Evolutionary conservation across 2,329 filamentous ascomycete species (phyloP), one percentile per base, ranked within the genome.

Genomic region (Trichophyton simii): DNA sequence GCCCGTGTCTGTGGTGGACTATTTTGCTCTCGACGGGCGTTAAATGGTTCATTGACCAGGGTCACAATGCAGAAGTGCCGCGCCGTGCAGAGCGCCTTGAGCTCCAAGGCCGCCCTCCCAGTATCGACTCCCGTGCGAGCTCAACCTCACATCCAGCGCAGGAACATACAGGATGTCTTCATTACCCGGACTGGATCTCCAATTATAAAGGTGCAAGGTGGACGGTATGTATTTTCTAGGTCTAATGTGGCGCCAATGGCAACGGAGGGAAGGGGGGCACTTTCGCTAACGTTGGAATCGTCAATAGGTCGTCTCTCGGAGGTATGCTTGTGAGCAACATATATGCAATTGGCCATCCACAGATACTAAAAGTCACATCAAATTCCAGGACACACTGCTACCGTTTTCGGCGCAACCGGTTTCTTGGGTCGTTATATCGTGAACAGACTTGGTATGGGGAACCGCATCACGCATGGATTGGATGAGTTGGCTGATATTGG

Each of bases 131-230:
- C 60, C 38, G 52, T 61, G 60, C 69, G 71, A 61, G 67, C 74
- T 52, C 72, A 74, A 68, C 71, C 72, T 64, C 72, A 75, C 63
- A 66, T 72, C 63, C 76, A 78, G 68, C 74, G 75, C 81, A 73
- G 78, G 66, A 75, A 73, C 68, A 70, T 84, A 65, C 88, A 90
- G 73, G 94, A 99, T 80, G 83, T 99, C 72, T 81, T 88, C 71
- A 96, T 99, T 72, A 95, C 92, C 65, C 84, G 94, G 71, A 99
- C 94, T 62, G 94, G 94, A 76, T 96, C 96, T 81, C 92, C 94
- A 65, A 91, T 97, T 70, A 79, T 97, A 72, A 87, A 91, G 71
- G 81, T 87, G 62, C 85, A 91, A 72, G 92, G 92, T 78, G 94
- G 94, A 80, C 87, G 92, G 89, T 95, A 77, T 77, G 84, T 74